Percentiles rank a stretch among this genome's conserved stretches.
Evolutionary conservation across 345 rosid species (phyloP).

Genomic region (Raphanus sativus): DNA sequence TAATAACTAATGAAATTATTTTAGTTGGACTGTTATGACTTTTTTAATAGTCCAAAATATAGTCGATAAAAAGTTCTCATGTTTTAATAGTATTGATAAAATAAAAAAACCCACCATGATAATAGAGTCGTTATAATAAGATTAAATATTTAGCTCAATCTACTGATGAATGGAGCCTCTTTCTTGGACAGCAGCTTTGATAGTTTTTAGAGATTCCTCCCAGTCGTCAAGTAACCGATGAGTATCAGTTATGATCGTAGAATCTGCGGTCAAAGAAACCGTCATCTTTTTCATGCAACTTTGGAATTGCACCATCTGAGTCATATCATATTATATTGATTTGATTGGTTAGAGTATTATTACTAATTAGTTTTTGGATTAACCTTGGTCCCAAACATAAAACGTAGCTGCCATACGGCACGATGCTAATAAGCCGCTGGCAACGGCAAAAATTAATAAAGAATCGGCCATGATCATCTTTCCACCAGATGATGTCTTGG

Average conservation of each 20-base stretch:
- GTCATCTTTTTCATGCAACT: slow-evolving; percentile 70
- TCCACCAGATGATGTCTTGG: neutral
- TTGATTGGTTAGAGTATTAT: neutral
- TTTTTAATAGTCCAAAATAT: no score
- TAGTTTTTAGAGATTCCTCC: slow-evolving; percentile 46
- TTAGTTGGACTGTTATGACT: no score
- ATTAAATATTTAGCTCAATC: neutral
- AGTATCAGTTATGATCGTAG: slow-evolving; percentile 65
- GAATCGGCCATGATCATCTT: neutral
- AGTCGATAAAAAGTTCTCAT: no score
- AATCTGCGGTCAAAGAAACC: slow-evolving; percentile 57
- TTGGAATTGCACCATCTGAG: slow-evolving; percentile 64
- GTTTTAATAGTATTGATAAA: no score
- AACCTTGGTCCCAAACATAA: neutral
- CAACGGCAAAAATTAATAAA: neutral
- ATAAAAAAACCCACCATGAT: no score
- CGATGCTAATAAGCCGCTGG: neutral
- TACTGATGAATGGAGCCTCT: neutral
- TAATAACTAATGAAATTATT: no score
- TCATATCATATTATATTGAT: neutral
- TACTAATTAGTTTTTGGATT: neutral
- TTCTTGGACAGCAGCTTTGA: slow-evolving; percentile 40
- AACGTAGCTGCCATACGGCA: neutral
- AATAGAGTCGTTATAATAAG: no score
- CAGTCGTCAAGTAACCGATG: slow-evolving; percentile 54